These are phyloP conservation scores for Tolypocladium endophyticum DNA, from an alignment of 2,329 filamentous ascomycete genomes.

Conservation along the genomic window DNA sequence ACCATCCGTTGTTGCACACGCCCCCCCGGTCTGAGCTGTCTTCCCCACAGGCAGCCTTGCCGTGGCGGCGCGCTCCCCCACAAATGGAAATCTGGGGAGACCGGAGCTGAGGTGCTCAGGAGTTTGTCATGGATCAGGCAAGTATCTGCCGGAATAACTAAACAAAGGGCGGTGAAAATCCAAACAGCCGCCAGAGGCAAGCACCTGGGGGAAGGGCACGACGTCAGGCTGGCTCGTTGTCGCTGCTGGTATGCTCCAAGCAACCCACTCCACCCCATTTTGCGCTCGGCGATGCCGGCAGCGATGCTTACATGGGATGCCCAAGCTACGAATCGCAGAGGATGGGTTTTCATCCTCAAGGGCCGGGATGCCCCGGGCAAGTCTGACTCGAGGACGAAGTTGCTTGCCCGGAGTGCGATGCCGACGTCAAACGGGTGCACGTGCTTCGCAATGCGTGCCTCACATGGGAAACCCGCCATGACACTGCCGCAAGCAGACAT, in stretches of 20 bases:
- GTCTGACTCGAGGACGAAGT: not conserved
- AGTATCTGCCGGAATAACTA: too few species aligned
- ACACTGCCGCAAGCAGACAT: not conserved
- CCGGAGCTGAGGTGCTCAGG: not conserved
- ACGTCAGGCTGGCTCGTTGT: not conserved
- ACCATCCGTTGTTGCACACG: not conserved
- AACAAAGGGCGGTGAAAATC: not conserved
- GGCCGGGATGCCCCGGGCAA: not conserved
- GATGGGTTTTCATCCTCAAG: not conserved
- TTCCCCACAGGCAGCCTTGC: not conserved
- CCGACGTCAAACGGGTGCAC: not conserved
- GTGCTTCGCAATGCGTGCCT: not conserved
- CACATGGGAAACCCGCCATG: not conserved
- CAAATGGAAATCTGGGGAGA: not conserved
- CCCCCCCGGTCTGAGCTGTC: not conserved
- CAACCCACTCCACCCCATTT: not conserved
- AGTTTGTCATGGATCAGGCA: not conserved
- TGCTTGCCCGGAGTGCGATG: not conserved
- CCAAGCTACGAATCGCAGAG: not conserved
- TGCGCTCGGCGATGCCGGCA: not conserved
- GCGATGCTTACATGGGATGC: not conserved
- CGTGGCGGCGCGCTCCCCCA: not conserved
- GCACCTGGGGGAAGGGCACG: not conserved
- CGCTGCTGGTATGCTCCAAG: not conserved
- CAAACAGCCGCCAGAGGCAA: not conserved